These are phyloP conservation scores for Fistulifera solaris DNA, from an alignment of 108 stramenopile genomes.

Conservation along the genomic window DNA sequence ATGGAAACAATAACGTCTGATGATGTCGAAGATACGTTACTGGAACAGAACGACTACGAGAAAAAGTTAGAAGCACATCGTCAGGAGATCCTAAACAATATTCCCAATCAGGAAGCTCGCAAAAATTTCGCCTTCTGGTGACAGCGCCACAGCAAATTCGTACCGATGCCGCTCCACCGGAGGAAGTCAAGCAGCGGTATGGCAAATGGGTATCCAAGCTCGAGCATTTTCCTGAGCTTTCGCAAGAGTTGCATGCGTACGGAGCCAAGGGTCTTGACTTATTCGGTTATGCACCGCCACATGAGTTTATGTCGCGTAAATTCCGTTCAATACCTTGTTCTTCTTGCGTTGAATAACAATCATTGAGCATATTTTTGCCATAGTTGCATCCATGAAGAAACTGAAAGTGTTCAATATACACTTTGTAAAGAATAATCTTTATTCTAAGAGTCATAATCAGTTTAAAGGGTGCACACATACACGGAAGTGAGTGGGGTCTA, in stretches of 20 bases:
- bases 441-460: too few relatives aligned
- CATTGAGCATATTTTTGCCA: too few relatives aligned
- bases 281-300: slow-evolving; percentile 34
- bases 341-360: too few relatives aligned
- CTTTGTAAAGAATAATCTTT: too few relatives aligned
- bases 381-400: too few relatives aligned
- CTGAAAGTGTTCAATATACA: too few relatives aligned
- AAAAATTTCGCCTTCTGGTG: background rate
- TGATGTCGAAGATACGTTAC: background rate
- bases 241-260: slow-evolving; percentile 13
- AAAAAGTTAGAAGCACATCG: slow-evolving; percentile 1
- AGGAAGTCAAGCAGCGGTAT: slow-evolving; percentile 23
- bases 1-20: background rate
- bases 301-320: too few relatives aligned
- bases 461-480: too few relatives aligned
- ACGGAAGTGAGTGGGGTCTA: too few relatives aligned
- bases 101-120: background rate
- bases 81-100: background rate
- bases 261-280: slow-evolving; percentile 17
- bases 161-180: background rate
- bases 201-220: slow-evolving; percentile 34
- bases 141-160: background rate
- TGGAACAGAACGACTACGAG: background rate
- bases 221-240: slow-evolving; percentile 10
- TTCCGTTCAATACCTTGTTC: too few relatives aligned